Evolutionary conservation across 2,329 filamentous ascomycete genomes (phyloP), one percentile per base, ranked within the genome.

Genomic region (Phoma sp.): DNA sequence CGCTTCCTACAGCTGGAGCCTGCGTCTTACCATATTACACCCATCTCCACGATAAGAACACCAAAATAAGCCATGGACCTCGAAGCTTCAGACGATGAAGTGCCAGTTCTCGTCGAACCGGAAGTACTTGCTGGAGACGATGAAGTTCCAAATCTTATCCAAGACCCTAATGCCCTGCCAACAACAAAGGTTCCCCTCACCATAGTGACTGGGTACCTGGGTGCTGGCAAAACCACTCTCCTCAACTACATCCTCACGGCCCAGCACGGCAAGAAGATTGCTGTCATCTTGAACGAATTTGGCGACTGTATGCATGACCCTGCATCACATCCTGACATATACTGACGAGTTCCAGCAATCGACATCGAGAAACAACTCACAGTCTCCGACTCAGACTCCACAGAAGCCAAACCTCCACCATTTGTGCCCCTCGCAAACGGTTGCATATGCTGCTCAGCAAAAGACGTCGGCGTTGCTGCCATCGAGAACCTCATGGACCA

Each of bases 301-400:
- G 71, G 72, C 22, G 70, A 74, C 49, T 68, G 67, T 70, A 58
- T 10, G 62, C 29, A 13, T 25, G 24, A n/a, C 31, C 19, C n/a
- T n/a, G n/a, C n/a, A n/a, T n/a, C n/a, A n/a, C 21, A 24, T 19
- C 10, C 2, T 38, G 12, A 15, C 29, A 31, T 6, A 31, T 10
- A 4, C 27, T 19, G 39, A 19, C 39, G 17, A 41, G 17, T 13
- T 17, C n/a, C 55, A 93, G 91, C 94, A 50, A 84, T 92, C 67
- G 94, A 98, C 70, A 96, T 99, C 62, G 95, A 99, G 75, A 97
- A 96, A 74, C 93, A 92, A 38, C 82, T 99, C 59, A 98, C 94
- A 0, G 88, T 99, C 64, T 96, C 89, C 7, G 67, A 70, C 46
- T 46, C 58, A 17, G 64, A 73, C 56, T 64, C 61, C 3, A 74